Base-by-base conservation (phyloP, 768 basidiomycete species). In the Amyloporia xantha region DNA sequence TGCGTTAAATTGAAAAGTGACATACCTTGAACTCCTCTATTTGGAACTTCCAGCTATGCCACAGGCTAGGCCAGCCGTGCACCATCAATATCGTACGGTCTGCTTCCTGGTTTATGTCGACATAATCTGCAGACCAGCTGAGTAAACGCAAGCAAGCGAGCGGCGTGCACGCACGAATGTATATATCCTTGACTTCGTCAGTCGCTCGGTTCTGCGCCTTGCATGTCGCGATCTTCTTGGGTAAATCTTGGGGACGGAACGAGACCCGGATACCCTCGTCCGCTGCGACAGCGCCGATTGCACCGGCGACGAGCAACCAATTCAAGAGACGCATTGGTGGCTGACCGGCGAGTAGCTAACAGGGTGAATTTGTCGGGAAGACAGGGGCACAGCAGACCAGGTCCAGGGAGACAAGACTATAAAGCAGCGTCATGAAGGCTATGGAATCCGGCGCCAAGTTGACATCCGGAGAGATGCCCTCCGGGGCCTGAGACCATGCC, bases 31-130 rank as follows among this genome's bases (percentile, higher is more conserved):
- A 82, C 51, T 78, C 75, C 44, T 77, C 66, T 15, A 89, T 86
- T 59, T 89, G 86, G 26, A 74, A 74, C 28, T 79, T 73, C 86
- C 86, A 89, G 17, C 75, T 76, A 47, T 78, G 82, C 86, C 86
- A 89, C 3, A 87, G 62, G 54, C 80, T 74, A 0, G 86, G 86
- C 86, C 86, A 89, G 3, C 86, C 86, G 56, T 89, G 86, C 0
- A 88, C 79, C 72, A 89, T 73, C 25, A 89, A 41, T 2, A 88
- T 64, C 0, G 80, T 76, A 12, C 64, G 69, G 23, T 73, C 62
- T 2, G 77, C 77, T 0, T 49, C 53, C 9, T 79, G 71, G 52
- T 86, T 85, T 50, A 86, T 58, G 35, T 87, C 75, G 20, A 79
- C 74, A 58, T 86, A 88, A 52, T 74, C 84, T 84, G 52, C 23